phyloP scores from a whole-genome alignment of 306 rosid species.

The Citrullus amarus region DNA sequence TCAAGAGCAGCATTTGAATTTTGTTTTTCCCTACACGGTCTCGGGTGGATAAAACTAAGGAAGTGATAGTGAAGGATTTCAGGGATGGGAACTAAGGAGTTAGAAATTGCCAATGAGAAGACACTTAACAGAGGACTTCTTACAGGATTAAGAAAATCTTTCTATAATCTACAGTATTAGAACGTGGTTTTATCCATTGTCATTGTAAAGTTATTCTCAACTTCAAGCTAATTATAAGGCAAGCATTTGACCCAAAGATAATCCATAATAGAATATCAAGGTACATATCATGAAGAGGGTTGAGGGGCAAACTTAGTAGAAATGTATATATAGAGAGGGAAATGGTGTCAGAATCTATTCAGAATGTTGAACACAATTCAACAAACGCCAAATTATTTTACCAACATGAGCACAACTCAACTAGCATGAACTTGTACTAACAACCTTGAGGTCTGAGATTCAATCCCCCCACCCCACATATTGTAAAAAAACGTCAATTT shows the following conservation, averaged over 20 bases:
- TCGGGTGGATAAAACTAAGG: not conserved
- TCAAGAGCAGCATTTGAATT: not conserved
- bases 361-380: not conserved
- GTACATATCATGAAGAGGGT: not conserved
- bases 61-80: not conserved
- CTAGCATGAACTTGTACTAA: too few relatives aligned
- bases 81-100: not conserved
- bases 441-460: too few relatives aligned
- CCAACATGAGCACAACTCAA: too few relatives aligned
- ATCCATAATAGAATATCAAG: not conserved
- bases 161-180: not conserved
- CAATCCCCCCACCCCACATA: too few relatives aligned
- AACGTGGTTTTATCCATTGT: not conserved
- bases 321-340: not conserved
- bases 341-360: not conserved
- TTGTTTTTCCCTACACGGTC: not conserved
- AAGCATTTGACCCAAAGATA: not conserved
- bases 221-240: not conserved
- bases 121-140: not conserved
- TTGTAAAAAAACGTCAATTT: too few relatives aligned
- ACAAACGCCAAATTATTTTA: not conserved
- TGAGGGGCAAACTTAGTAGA: not conserved
- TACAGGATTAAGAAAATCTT: not conserved
- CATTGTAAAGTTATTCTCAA: not conserved
- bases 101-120: not conserved